A percentile compares a stretch with the other conserved stretches of the same genome.
Conservation (phyloP, 352 stramenopile genomes). For the Globisporangium yorkense region DNA sequence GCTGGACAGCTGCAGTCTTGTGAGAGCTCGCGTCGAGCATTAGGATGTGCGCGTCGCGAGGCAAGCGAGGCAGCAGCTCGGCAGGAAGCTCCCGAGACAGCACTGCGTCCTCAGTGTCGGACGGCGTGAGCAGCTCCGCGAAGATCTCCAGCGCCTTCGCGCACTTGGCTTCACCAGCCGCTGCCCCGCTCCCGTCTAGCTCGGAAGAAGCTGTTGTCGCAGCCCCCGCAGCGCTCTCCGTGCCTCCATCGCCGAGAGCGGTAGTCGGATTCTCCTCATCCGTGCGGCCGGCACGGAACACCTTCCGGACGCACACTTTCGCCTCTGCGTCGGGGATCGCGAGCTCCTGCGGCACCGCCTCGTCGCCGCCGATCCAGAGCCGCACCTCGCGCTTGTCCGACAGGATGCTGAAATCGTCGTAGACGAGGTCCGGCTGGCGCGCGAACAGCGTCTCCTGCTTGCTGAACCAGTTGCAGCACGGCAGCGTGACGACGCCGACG, state of each 20-base stretch:
- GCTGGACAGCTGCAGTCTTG: constrained; percentile 9
- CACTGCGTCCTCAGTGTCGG: background rate
- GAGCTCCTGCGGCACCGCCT: constrained; percentile 5
- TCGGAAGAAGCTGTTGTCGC: background rate
- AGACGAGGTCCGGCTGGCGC: constrained; percentile 57
- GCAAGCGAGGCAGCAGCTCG: constrained; percentile 11
- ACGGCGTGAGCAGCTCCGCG: background rate
- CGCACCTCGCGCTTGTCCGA: constrained; percentile 74
- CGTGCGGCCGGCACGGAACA: constrained; percentile 9
- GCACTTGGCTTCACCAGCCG: constrained; percentile 5
- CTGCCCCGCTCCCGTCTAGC: background rate
- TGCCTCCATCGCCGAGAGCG: background rate
- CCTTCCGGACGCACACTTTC: constrained; percentile 49
- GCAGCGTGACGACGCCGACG: constrained; percentile 62
- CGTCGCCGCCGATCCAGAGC: constrained; percentile 24
- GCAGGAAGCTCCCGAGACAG: background rate
- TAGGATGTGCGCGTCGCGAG: constrained; percentile 18
- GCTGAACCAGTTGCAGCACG: constrained; percentile 83
- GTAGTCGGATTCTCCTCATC: background rate
- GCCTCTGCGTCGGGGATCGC: constrained; percentile 23
- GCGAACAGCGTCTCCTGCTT: constrained; percentile 53
- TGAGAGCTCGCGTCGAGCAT: constrained; percentile 19
- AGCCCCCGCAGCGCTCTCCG: background rate
- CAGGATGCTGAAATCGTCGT: constrained; percentile 80
- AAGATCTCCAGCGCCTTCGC: constrained; percentile 8